Evolutionary conservation across 441 rosid species (phyloP), one percentile per base, ranked within the genome.

Genomic region (Adansonia grandidieri): DNA sequence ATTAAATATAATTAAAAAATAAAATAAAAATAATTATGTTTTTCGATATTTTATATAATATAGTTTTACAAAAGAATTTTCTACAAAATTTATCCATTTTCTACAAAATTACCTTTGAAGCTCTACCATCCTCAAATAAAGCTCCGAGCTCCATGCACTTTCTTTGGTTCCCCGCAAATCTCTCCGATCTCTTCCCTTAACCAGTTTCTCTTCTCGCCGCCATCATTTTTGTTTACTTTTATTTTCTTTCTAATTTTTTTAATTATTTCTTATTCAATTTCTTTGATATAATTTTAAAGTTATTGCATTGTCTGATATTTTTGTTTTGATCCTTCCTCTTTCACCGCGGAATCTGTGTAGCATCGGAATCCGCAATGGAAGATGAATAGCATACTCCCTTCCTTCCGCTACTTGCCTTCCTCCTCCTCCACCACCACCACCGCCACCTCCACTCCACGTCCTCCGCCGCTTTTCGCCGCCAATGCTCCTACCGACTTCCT

Each of bases 281-380:
- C 14, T 44, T 58, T 22, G 40, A 57, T 24, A 42, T 28, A 11
- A 61, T 24, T 57, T 58, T 11, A 57, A n/a, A 9, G 28, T 24
- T 24, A 24, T 40, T 37, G 22, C 7, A 19, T 61, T 4, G 19
- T 47, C 10, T 5, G 51, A 4, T 53, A 2, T 19, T 4, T 63
- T 13, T 0, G 28, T 2, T 14, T 54, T 66, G 10, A 0, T 9
- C 54, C 56, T 61, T 47, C 70, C 79, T 77, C 73, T 80, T 50
- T 73, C 60, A 37, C 73, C 50, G 89, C 86, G 89, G 88, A 82
- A 79, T 85, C 87, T 86, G 83, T 66, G 60, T 73, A 56, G 73
- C 72, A 73, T 82, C 86, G 88, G 88, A 81, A 78, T 90, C 91
- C 88, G 89, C 90, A 78, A 89, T 88, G 94, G 92, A 86, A 84